Evolutionary conservation across 345 rosid genomes (phyloP).

Genomic region (Eucalyptus cloeziana): DNA sequence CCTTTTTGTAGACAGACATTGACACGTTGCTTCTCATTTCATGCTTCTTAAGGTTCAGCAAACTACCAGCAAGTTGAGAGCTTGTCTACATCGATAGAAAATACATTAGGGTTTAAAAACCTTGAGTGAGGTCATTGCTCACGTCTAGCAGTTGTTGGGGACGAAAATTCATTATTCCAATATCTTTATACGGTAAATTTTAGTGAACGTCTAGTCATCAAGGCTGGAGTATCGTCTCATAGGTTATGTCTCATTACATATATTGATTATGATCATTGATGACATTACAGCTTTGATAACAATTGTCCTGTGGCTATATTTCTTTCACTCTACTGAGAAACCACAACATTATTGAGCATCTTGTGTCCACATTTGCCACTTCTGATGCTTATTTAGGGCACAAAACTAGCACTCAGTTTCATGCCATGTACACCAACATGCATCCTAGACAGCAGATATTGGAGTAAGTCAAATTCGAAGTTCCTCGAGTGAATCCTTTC

Average conservation of each 20-base stretch:
- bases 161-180: background rate
- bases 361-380: background rate
- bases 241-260: background rate
- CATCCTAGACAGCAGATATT: background rate
- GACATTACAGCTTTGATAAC: background rate
- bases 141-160: background rate
- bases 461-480: background rate
- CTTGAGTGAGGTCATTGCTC: background rate
- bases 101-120: background rate
- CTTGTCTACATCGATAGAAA: background rate
- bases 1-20: background rate
- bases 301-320: background rate
- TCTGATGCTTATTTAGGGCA: background rate
- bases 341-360: background rate
- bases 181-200: background rate
- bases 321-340: background rate
- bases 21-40: background rate
- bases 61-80: background rate
- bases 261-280: background rate
- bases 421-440: background rate
- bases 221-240: background rate
- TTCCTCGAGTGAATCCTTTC: constrained; percentile 7
- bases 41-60: background rate
- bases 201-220: background rate
- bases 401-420: background rate